Percentiles rank a stretch among this genome's conserved stretches.
Evolutionary conservation across 306 rosid species (phyloP).

Genomic region (Dalbergia oliveri): DNA sequence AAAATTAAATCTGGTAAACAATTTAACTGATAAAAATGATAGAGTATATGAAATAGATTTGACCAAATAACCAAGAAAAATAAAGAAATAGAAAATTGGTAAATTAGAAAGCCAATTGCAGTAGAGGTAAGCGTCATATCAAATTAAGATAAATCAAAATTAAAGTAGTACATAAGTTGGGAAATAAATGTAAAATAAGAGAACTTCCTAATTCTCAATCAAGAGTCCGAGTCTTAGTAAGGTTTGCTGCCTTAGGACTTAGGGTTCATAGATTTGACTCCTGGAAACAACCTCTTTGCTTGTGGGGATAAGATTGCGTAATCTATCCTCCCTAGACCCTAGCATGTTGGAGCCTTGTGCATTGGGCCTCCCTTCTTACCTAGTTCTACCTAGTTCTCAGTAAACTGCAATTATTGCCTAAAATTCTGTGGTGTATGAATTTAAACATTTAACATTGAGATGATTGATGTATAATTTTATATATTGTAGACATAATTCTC

Average conservation of each 20-base stretch:
- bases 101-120: conserved; percentile 4
- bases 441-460: conserved; percentile 7
- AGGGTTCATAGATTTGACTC: too few relatives aligned
- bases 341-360: too few relatives aligned
- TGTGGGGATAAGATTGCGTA: too few relatives aligned
- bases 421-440: conserved; percentile 1
- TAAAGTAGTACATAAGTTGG: background rate
- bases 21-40: conserved; percentile 12
- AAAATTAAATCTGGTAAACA: conserved; percentile 1
- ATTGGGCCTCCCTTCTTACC: too few relatives aligned
- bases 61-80: conserved; percentile 16
- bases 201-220: conserved; percentile 2
- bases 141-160: conserved; percentile 8
- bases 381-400: too few relatives aligned
- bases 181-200: background rate
- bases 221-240: too few relatives aligned
- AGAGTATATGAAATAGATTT: background rate
- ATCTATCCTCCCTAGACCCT: too few relatives aligned
- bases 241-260: too few relatives aligned
- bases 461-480: conserved; percentile 13
- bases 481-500: background rate
- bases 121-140: conserved; percentile 1
- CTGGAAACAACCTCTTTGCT: too few relatives aligned
- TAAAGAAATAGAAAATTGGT: background rate
- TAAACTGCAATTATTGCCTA: conserved; percentile 2